A percentile compares a stretch with the other conserved stretches of the same genome.
Evolutionary conservation across 768 basidiomycete genomes (phyloP).

Genomic region (Rhizopogon vesiculosus): DNA sequence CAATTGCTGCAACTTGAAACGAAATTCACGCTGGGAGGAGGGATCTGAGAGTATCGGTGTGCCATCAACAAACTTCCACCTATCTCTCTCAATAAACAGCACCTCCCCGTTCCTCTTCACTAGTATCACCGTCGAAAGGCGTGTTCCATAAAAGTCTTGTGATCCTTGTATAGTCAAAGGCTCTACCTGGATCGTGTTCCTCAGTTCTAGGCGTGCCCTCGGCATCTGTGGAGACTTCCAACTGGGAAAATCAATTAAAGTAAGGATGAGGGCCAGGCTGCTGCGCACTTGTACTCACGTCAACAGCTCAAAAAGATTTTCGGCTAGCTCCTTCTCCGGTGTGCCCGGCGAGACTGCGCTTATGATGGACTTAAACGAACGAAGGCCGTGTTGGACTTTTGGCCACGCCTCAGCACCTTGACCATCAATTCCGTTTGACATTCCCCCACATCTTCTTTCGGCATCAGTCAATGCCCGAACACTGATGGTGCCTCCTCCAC

Average conservation of each 20-base stretch:
- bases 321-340: conserved; percentile 50
- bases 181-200: conserved; percentile 57
- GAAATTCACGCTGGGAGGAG: conserved; percentile 45
- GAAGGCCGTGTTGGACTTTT: conserved; percentile 61
- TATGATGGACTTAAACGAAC: conserved; percentile 41
- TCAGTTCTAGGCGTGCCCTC: conserved; percentile 47
- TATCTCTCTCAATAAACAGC: conserved; percentile 68
- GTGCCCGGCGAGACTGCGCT: conserved; percentile 28
- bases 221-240: conserved; percentile 44
- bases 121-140: conserved; percentile 68
- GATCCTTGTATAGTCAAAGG: conserved; percentile 35
- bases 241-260: conserved; percentile 27
- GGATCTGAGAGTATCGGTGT: conserved; percentile 34
- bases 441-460: conserved; percentile 50
- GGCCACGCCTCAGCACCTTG: conserved; percentile 61
- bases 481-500: conserved; percentile 57
- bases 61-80: conserved; percentile 49
- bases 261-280: conserved; percentile 3
- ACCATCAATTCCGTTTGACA: conserved; percentile 79
- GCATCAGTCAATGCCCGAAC: conserved; percentile 45
- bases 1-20: conserved; percentile 33
- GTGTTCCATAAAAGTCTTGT: conserved; percentile 54
- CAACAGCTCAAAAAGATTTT: conserved; percentile 60
- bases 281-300: conserved; percentile 45
- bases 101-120: conserved; percentile 56